phyloP scores from a whole-genome alignment of 257 asterid genomes.

The Penstemon newberryi region DNA sequence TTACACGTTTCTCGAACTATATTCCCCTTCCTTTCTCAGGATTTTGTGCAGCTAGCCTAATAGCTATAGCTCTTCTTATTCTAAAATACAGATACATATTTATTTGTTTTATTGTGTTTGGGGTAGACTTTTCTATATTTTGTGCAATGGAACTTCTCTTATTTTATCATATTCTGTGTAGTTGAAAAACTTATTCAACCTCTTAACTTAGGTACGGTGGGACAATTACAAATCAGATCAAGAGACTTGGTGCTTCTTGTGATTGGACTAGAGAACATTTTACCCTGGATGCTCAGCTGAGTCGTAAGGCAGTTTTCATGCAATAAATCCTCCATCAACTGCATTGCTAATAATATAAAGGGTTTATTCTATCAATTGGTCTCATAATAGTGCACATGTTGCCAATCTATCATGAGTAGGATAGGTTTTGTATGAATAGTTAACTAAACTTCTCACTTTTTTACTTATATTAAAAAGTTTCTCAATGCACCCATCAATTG shows the following conservation, averaged over 20 bases:
- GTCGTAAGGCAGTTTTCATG: conserved; percentile 76
- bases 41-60: conserved; percentile 9
- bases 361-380: conserved; percentile 12
- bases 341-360: conserved; percentile 26
- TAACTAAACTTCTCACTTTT: conserved; percentile 1
- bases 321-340: conserved; percentile 47
- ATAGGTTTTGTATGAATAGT: conserved; percentile 22
- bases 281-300: conserved; percentile 92
- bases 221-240: conserved; percentile 91
- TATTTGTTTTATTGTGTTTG: too few species aligned
- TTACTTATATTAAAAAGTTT: not conserved
- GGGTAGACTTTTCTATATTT: not conserved
- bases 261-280: conserved; percentile 96
- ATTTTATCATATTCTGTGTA: conserved; percentile 16
- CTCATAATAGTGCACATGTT: conserved; percentile 25
- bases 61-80: not conserved
- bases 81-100: too few species aligned
- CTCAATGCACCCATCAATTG: conserved; percentile 15
- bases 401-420: conserved; percentile 18
- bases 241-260: conserved; percentile 99
- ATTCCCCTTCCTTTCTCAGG: conserved; percentile 1
- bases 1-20: conserved; percentile 17
- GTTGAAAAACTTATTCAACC: conserved; percentile 30
- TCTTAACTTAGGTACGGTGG: conserved; percentile 84
- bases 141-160: not conserved